A percentile compares a stretch with the other conserved stretches of the same genome.
Conservation (phyloP, 805 yeast genomes). For the Schwanniomyces polymorphus region DNA sequence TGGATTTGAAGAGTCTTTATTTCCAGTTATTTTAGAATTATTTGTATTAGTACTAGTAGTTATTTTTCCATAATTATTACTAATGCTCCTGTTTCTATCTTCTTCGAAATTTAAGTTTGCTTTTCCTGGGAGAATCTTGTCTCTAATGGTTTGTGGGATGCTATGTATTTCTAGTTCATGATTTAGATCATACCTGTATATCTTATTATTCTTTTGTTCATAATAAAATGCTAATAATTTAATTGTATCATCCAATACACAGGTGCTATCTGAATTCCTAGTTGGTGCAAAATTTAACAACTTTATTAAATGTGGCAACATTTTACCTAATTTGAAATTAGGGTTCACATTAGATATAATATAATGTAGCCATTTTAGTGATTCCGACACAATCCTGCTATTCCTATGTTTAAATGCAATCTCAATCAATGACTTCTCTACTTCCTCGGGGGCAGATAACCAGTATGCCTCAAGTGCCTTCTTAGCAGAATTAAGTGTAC, state of each 20-base stretch:
- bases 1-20: neutral
- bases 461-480: constrained; percentile 55
- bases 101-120: neutral
- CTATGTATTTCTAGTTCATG: constrained; percentile 37
- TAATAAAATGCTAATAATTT: constrained; percentile 27
- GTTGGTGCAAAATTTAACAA: constrained; percentile 11
- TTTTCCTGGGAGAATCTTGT: constrained; percentile 1
- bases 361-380: constrained; percentile 45
- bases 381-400: constrained; percentile 38
- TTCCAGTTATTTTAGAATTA: neutral
- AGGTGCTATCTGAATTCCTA: constrained; percentile 1
- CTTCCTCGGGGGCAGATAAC: constrained; percentile 50
- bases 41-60: constrained; percentile 9
- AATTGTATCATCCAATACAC: constrained; percentile 15
- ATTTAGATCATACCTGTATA: constrained; percentile 47
- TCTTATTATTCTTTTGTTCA: constrained; percentile 26
- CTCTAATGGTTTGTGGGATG: constrained; percentile 19
- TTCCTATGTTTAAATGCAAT: constrained; percentile 43
- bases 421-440: constrained; percentile 45
- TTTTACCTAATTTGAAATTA: constrained; percentile 28
- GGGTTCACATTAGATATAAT: constrained; percentile 34
- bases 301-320: constrained; percentile 22
- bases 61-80: constrained; percentile 22
- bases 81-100: constrained; percentile 5
- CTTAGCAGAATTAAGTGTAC: constrained; percentile 44